Conservation (phyloP, 805 yeast species). For the Sugiyamaella marilandica region DNA sequence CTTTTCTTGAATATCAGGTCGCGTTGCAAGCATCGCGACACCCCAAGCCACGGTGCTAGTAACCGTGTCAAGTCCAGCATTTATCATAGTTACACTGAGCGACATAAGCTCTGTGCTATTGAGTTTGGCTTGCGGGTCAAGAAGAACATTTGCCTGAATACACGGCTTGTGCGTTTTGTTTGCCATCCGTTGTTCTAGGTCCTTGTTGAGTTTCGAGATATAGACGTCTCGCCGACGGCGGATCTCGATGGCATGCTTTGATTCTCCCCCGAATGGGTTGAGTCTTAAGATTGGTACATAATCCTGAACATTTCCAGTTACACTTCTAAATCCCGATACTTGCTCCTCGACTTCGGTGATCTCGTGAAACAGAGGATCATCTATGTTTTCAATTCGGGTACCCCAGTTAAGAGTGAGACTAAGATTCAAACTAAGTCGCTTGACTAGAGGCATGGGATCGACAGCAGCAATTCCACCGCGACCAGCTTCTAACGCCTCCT, state of each 20-base stretch:
- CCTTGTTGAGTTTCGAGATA: constrained; percentile 29
- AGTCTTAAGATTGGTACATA: constrained; percentile 35
- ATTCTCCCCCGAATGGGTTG: constrained; percentile 31
- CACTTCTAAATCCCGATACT: constrained; percentile 33
- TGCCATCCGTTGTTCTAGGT: constrained; percentile 27
- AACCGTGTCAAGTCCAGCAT: constrained; percentile 73
- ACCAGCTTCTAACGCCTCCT: constrained; percentile 28
- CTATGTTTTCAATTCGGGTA: constrained; percentile 35
- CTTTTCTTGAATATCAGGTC: constrained; percentile 38
- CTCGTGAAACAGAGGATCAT: constrained; percentile 29
- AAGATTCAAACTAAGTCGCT: constrained; percentile 36
- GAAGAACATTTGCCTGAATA: constrained; percentile 34
- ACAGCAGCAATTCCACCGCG: constrained; percentile 22
- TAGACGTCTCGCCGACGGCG: constrained; percentile 33
- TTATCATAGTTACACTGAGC: constrained; percentile 65
- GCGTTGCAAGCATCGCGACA: constrained; percentile 50
- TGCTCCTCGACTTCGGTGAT: constrained; percentile 32
- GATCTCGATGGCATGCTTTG: constrained; percentile 26
- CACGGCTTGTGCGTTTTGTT: constrained; percentile 31
- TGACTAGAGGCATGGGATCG: constrained; percentile 32
- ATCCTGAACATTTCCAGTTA: constrained; percentile 37
- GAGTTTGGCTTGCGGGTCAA: constrained; percentile 25
- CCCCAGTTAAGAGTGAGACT: constrained; percentile 39
- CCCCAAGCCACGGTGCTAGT: constrained; percentile 59
- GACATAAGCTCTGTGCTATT: constrained; percentile 44